These are phyloP conservation scores for Fimicolochytrium jonesii DNA, from an alignment of 192 early-diverging fungal genomes.

Conservation along the genomic window DNA sequence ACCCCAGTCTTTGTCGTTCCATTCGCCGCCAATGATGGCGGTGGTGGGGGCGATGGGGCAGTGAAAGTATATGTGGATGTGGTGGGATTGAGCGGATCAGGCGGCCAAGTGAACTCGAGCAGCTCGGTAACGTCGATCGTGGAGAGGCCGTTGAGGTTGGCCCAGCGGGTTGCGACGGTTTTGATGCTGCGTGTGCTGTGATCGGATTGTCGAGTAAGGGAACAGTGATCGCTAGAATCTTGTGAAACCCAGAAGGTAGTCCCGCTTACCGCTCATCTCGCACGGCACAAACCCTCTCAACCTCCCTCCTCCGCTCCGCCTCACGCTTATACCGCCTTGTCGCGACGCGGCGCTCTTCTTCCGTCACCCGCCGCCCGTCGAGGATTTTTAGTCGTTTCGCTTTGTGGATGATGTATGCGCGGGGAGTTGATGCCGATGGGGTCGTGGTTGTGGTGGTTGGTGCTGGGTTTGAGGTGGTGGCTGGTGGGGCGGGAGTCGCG, in stretches of 20 bases:
- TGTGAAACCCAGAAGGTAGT: not conserved
- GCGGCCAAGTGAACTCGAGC: not conserved
- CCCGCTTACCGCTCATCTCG: conserved; percentile 35
- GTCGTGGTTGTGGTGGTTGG: conserved; percentile 19
- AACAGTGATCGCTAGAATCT: not conserved
- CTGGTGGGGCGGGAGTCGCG: not conserved
- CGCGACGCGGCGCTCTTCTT: conserved; percentile 46
- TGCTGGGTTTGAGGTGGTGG: not conserved
- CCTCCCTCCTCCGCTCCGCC: conserved; percentile 35
- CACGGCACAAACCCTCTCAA: conserved; percentile 24
- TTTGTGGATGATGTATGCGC: conserved; percentile 35
- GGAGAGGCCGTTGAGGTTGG: too few relatives aligned
- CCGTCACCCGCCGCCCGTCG: conserved; percentile 41
- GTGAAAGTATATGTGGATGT: too few relatives aligned
- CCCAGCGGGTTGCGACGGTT: not conserved
- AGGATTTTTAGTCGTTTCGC: conserved; percentile 37
- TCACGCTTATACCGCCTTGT: conserved; percentile 40
- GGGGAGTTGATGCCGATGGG: conserved; percentile 37
- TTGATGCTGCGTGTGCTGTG: not conserved
- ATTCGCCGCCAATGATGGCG: not conserved
- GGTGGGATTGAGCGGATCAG: too few relatives aligned
- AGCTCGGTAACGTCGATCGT: not conserved
- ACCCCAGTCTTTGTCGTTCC: not conserved
- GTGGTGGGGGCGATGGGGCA: too few relatives aligned
- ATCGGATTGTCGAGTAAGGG: not conserved